These are phyloP conservation scores for Penicillium sp. DNA, from an alignment of 2,329 filamentous ascomycete species.

Conservation along the genomic window DNA sequence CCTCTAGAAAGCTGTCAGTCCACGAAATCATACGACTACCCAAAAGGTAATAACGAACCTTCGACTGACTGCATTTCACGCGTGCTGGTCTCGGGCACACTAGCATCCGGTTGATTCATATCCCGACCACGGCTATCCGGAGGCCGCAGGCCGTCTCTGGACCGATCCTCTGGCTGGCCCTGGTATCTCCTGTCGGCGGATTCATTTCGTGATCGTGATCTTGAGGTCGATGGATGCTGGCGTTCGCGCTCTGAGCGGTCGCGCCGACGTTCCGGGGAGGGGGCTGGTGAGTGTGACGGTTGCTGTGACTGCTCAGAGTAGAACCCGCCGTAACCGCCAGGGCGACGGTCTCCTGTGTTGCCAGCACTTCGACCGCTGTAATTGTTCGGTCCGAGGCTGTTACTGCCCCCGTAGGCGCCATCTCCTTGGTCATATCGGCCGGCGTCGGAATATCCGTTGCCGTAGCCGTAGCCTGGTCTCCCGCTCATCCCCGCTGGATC, in stretches of 20 bases:
- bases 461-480: constrained; percentile 36
- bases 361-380: constrained; percentile 26
- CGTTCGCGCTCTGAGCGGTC: constrained; percentile 33
- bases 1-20: constrained; percentile 40
- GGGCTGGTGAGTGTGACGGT: constrained; percentile 24
- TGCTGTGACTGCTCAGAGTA: constrained; percentile 33
- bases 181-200: constrained; percentile 28
- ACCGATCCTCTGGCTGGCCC: constrained; percentile 26
- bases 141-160: constrained; percentile 24
- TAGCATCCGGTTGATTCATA: constrained; percentile 18
- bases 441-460: constrained; percentile 38
- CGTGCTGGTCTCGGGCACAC: constrained; percentile 6
- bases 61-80: constrained; percentile 37
- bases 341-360: constrained; percentile 29
- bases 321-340: constrained; percentile 47
- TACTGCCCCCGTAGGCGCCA: constrained; percentile 29
- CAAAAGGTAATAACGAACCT: constrained; percentile 21
- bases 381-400: constrained; percentile 33
- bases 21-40: background rate
- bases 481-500: constrained; percentile 33
- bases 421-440: constrained; percentile 36
- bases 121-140: constrained; percentile 21
- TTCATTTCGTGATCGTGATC: constrained; percentile 35
- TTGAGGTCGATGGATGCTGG: constrained; percentile 31
- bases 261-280: constrained; percentile 34